Conservation (phyloP, 495 filamentous ascomycete species). For the Talaromyces trachyspermus region DNA sequence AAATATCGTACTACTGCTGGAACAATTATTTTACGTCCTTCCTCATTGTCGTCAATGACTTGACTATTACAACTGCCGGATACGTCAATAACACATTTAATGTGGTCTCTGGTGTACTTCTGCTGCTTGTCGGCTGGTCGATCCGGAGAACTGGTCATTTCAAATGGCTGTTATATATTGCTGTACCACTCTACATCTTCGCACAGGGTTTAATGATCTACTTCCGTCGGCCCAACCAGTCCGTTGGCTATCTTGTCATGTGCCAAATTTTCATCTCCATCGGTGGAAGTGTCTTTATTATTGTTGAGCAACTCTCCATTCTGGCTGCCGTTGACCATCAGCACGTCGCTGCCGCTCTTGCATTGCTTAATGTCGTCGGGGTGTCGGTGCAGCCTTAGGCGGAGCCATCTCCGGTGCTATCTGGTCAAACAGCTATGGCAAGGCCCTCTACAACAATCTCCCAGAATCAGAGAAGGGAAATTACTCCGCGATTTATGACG, state of each 20-base stretch:
- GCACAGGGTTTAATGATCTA: conserved; percentile 48
- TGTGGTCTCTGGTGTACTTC: conserved; percentile 32
- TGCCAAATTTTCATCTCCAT: conserved; percentile 64
- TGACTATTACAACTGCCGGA: conserved; percentile 43
- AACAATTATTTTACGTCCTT: conserved; percentile 54
- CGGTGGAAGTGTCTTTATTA: conserved; percentile 46
- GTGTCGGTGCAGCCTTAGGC: conserved; percentile 58
- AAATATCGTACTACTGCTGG: conserved; percentile 46
- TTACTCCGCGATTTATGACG: conserved; percentile 38
- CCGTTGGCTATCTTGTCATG: conserved; percentile 58
- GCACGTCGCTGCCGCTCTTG: conserved; percentile 55
- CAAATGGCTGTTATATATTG: conserved; percentile 45
- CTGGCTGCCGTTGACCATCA: conserved; percentile 58
- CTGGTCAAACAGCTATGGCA: conserved; percentile 50
- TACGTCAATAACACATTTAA: conserved; percentile 42
- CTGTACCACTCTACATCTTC: conserved; percentile 49
- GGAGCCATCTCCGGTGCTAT: conserved; percentile 51
- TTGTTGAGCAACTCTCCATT: conserved; percentile 54
- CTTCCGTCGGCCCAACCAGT: conserved; percentile 50
- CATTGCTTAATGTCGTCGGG: conserved; percentile 51
- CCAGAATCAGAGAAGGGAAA: conserved; percentile 34
- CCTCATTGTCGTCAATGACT: conserved; percentile 56
- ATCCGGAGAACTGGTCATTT: conserved; percentile 47
- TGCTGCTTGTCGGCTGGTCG: conserved; percentile 36
- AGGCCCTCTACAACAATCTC: no score